These are phyloP conservation scores for Dioscorea alata DNA, from an alignment of 106 monocot species.

Conservation along the genomic window DNA sequence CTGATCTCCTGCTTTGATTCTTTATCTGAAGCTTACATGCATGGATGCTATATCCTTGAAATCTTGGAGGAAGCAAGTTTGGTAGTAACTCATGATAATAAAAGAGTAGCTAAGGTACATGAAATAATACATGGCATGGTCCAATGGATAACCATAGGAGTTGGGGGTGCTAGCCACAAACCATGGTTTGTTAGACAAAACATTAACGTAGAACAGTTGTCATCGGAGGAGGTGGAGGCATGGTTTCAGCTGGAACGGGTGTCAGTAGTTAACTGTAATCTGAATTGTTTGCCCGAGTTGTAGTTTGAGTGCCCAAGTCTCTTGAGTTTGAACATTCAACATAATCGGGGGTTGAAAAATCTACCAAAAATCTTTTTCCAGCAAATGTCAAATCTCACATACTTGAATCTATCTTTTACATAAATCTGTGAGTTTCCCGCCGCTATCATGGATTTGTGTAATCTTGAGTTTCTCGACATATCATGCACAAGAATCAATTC, in stretches of 20 bases:
- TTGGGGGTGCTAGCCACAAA: neutral
- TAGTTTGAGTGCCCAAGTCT: neutral
- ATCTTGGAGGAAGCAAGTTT: constrained; percentile 7
- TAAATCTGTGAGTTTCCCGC: constrained; percentile 1
- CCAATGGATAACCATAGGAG: constrained; percentile 7
- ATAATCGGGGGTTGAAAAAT: constrained; percentile 1
- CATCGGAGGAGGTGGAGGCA: neutral
- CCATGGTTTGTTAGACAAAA: neutral
- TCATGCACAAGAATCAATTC: too few species aligned
- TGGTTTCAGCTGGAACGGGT: neutral
- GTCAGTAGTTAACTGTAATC: neutral
- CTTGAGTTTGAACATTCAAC: neutral
- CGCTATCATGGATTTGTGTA: neutral
- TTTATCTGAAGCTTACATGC: neutral
- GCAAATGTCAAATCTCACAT: neutral
- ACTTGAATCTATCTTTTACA: constrained; percentile 22
- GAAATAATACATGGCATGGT: constrained; percentile 7
- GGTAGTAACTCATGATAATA: neutral
- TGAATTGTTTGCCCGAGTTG: neutral
- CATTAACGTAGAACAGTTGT: neutral
- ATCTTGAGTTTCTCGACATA: constrained; percentile 18
- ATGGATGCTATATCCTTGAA: neutral
- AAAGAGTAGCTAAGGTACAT: constrained; percentile 5
- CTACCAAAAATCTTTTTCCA: neutral
- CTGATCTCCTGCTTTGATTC: constrained; percentile 3